Evolutionary conservation across 1,284 basidiomycete genomes (phyloP).

Genomic region (Phylloboletellus chloephorus): DNA sequence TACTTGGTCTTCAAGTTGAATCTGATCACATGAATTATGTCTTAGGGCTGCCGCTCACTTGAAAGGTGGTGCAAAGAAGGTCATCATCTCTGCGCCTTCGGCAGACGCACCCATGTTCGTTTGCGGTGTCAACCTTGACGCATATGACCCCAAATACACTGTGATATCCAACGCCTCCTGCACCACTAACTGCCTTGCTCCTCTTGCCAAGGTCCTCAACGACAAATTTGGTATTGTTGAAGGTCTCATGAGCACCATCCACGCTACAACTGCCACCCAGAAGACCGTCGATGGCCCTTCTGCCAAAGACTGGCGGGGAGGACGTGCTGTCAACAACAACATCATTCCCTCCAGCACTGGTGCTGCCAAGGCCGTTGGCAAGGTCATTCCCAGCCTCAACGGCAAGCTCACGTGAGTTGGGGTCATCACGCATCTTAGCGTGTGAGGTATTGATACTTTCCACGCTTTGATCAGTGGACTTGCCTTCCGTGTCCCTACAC

Average conservation of each 20-base stretch:
- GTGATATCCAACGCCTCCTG: conserved; percentile 99
- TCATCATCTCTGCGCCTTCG: conserved; percentile 98
- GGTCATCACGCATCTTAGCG: background rate
- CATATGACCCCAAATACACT: conserved; percentile 87
- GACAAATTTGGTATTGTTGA: conserved; percentile 95
- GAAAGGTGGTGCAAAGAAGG: conserved; percentile 99
- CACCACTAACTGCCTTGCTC: conserved; percentile 99
- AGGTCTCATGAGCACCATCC: conserved; percentile 98
- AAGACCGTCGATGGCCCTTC: conserved; percentile 99
- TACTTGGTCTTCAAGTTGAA: conserved; percentile 3
- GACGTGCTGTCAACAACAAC: conserved; percentile 95
- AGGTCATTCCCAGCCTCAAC: conserved; percentile 96
- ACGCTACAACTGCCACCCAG: conserved; percentile 96
- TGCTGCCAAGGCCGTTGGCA: conserved; percentile 99
- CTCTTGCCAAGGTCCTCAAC: conserved; percentile 96
- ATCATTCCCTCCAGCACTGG: conserved; percentile 99
- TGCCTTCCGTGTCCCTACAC: conserved; percentile 95
- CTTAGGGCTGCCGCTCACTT: conserved; percentile 86
- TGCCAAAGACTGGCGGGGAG: conserved; percentile 93
- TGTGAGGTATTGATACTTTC: conserved; percentile 2
- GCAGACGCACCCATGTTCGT: conserved; percentile 98
- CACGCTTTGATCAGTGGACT: conserved; percentile 59
- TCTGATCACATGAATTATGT: conserved; percentile 1
- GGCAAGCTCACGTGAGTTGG: conserved; percentile 74
- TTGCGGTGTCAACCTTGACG: conserved; percentile 93